These are phyloP conservation scores for Marasmius tenuissimus DNA, from an alignment of 1,284 basidiomycete genomes.

Conservation along the genomic window DNA sequence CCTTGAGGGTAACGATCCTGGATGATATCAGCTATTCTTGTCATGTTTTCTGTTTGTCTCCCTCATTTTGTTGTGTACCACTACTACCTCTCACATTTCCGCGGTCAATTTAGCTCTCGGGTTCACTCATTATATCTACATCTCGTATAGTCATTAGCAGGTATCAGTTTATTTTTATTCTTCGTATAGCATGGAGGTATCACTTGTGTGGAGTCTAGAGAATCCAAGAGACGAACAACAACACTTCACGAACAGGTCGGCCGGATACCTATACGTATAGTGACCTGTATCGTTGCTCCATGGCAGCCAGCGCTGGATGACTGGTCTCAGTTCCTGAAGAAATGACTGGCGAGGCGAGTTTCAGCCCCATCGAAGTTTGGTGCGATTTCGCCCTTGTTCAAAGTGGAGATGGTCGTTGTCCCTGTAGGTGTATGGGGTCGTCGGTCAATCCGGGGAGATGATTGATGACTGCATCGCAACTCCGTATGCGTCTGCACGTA, in stretches of 20 bases:
- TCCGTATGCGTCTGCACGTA: neutral
- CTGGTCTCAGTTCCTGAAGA: too few species aligned
- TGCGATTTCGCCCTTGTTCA: neutral
- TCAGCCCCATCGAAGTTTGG: too few species aligned
- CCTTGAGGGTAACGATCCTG: slow-evolving; percentile 9
- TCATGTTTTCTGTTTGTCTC: neutral
- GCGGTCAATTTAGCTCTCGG: slow-evolving; percentile 1
- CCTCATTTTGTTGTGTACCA: neutral
- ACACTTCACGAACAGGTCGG: too few species aligned
- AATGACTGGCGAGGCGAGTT: too few species aligned
- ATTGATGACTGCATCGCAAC: neutral
- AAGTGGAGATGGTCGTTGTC: neutral
- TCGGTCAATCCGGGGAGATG: neutral
- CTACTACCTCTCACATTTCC: neutral
- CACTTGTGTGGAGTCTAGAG: neutral
- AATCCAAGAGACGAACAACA: neutral
- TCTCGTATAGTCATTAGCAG: slow-evolving; percentile 3
- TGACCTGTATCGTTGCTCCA: too few species aligned
- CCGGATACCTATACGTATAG: too few species aligned
- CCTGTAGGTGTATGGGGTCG: neutral
- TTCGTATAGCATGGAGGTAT: neutral
- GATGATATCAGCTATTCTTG: slow-evolving; percentile 6
- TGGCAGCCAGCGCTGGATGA: too few species aligned
- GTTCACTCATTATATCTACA: slow-evolving; percentile 2
- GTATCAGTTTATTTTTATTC: neutral